A percentile compares a stretch with the other conserved stretches of the same genome.
Conservation (phyloP, 495 filamentous ascomycete species). For the Podospora conica region DNA sequence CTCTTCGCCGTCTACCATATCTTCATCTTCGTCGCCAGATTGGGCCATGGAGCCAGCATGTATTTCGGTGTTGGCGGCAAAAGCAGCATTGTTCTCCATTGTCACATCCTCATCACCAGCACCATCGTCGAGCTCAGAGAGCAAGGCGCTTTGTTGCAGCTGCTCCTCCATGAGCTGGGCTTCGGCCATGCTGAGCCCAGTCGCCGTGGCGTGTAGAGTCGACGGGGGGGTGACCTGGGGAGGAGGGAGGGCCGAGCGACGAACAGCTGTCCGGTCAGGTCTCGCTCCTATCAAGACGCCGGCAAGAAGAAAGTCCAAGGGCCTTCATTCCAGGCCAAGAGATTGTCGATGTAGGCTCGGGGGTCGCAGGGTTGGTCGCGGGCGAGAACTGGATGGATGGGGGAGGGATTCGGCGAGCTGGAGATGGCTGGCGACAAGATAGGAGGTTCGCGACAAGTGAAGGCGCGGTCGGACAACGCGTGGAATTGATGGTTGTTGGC, state of each 20-base stretch:
- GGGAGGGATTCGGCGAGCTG: slow-evolving; percentile 4
- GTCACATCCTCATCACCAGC: slow-evolving; percentile 29
- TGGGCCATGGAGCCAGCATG: slow-evolving; percentile 47
- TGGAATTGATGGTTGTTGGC: background rate
- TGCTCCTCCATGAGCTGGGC: slow-evolving; percentile 47
- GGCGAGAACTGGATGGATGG: background rate
- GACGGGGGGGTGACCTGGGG: background rate
- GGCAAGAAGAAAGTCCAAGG: background rate
- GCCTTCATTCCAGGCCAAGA: slow-evolving; percentile 21
- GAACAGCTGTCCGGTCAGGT: slow-evolving; percentile 10
- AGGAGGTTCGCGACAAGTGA: background rate
- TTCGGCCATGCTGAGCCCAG: slow-evolving; percentile 34
- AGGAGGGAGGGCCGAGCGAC: slow-evolving; percentile 15
- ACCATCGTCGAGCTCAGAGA: slow-evolving; percentile 38
- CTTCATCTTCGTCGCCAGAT: slow-evolving; percentile 47
- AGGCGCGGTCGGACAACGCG: slow-evolving; percentile 6
- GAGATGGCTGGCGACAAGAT: slow-evolving; percentile 3
- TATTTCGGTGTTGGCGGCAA: slow-evolving; percentile 29
- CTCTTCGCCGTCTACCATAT: slow-evolving; percentile 41
- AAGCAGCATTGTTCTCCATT: slow-evolving; percentile 32
- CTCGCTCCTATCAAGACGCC: slow-evolving; percentile 18
- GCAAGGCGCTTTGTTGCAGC: slow-evolving; percentile 43
- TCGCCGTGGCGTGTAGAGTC: background rate
- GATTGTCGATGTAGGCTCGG: background rate
- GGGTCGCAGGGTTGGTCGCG: background rate